Evolutionary conservation across 2,329 filamentous ascomycete genomes (phyloP).

Genomic region (Annulohypoxylon truncatum): DNA sequence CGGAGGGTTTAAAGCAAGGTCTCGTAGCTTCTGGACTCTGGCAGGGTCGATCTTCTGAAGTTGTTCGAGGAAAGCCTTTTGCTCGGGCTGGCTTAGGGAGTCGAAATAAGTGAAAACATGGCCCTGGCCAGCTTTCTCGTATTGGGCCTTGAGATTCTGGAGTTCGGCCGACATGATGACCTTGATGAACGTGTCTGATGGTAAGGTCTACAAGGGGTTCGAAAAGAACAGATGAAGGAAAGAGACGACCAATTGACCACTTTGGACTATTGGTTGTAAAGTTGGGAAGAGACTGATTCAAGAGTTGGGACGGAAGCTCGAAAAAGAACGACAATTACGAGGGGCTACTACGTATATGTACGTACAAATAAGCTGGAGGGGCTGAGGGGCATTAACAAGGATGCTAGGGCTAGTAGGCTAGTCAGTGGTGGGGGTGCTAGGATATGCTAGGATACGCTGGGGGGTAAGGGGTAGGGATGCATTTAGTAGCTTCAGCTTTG

Average conservation of each 20-base stretch:
- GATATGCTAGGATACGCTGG: neutral
- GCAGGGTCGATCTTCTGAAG: slow-evolving; percentile 83
- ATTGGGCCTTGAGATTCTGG: slow-evolving; percentile 75
- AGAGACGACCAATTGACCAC: neutral
- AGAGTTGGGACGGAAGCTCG: slow-evolving; percentile 9
- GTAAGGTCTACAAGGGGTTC: neutral
- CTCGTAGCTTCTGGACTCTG: slow-evolving; percentile 87
- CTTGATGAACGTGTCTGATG: neutral
- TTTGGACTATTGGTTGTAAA: neutral
- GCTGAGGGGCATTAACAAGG: slow-evolving; percentile 34
- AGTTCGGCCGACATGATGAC: slow-evolving; percentile 67
- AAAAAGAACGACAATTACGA: slow-evolving; percentile 26
- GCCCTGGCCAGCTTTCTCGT: slow-evolving; percentile 78
- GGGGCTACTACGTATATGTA: slow-evolving; percentile 28
- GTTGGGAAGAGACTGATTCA: slow-evolving; percentile 7
- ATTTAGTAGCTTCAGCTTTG: slow-evolving; percentile 38
- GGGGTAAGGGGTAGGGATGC: slow-evolving; percentile 4
- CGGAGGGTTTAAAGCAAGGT: slow-evolving; percentile 83
- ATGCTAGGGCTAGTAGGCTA: slow-evolving; percentile 10
- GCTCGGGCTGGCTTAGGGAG: slow-evolving; percentile 76
- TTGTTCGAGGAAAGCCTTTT: slow-evolving; percentile 83
- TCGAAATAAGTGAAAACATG: slow-evolving; percentile 93
- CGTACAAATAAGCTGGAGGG: slow-evolving; percentile 30
- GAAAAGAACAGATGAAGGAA: neutral
- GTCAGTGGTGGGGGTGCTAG: slow-evolving; percentile 10